Conservation (phyloP, 441 rosid genomes). For the Adansonia grandidieri region DNA sequence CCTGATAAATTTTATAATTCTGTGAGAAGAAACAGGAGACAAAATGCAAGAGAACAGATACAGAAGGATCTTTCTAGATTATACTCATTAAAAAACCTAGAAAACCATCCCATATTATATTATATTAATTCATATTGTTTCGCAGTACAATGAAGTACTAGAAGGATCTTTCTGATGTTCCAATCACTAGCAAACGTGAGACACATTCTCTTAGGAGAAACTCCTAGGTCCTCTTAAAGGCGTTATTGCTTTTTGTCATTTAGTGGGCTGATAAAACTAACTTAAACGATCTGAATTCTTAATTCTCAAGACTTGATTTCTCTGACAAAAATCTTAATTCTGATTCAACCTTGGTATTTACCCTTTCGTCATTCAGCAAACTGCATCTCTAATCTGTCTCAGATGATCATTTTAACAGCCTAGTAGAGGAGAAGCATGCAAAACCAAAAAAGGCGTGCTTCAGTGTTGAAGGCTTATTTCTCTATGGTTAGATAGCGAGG, state of each 20-base stretch:
- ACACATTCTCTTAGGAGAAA: background rate
- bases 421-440: background rate
- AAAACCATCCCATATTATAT: background rate
- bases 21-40: background rate
- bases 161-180: background rate
- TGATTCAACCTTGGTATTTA: background rate
- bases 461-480: background rate
- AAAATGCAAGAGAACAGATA: background rate
- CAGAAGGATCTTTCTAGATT: slow-evolving; percentile 5
- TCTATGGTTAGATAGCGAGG: background rate
- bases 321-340: background rate
- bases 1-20: background rate
- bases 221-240: background rate
- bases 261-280: background rate
- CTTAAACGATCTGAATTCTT: background rate
- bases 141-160: background rate
- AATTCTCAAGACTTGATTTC: slow-evolving; percentile 13
- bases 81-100: background rate
- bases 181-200: background rate
- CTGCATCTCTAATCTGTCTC: background rate
- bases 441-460: background rate
- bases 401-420: background rate
- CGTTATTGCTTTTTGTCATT: background rate
- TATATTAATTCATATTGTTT: background rate
- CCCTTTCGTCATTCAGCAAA: background rate